These are phyloP conservation scores for Nemania bipapillata DNA, from an alignment of 2,329 filamentous ascomycete species.

Conservation along the genomic window DNA sequence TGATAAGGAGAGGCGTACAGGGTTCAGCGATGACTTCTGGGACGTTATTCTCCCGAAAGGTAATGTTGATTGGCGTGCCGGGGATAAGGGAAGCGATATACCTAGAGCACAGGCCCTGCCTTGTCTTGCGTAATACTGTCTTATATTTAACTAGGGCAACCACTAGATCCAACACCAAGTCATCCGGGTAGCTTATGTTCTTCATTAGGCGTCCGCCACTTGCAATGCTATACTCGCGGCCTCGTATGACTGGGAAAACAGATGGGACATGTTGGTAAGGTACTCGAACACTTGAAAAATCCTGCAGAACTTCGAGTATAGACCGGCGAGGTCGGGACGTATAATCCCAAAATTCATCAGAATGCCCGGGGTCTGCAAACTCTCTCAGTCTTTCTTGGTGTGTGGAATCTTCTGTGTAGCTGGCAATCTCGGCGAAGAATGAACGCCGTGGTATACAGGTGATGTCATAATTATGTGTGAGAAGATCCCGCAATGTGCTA, in stretches of 20 bases:
- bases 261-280: slow-evolving; percentile 77
- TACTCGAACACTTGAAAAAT: slow-evolving; percentile 85
- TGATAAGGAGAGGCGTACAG: slow-evolving; percentile 72
- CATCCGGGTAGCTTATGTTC: slow-evolving; percentile 37
- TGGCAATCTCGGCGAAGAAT: slow-evolving; percentile 82
- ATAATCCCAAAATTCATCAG: slow-evolving; percentile 96
- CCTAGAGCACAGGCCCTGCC: slow-evolving; percentile 88
- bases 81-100: slow-evolving; percentile 76
- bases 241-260: slow-evolving; percentile 83
- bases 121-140: slow-evolving; percentile 83
- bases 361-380: slow-evolving; percentile 79
- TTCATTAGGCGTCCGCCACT: slow-evolving; percentile 68
- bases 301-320: slow-evolving; percentile 90
- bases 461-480: slow-evolving; percentile 87
- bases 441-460: slow-evolving; percentile 86
- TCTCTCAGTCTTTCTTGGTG: slow-evolving; percentile 86
- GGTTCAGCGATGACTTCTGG: slow-evolving; percentile 36
- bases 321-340: slow-evolving; percentile 88
- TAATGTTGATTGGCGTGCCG: slow-evolving; percentile 70
- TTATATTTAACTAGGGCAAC: slow-evolving; percentile 91
- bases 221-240: slow-evolving; percentile 92
- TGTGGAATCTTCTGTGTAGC: slow-evolving; percentile 76
- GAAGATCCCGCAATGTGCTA: slow-evolving; percentile 76
- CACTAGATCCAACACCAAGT: slow-evolving; percentile 74
- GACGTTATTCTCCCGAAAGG: slow-evolving; percentile 59